Percentiles rank a stretch among this genome's conserved stretches.
Conservation (phyloP, 345 rosid species). For the Citrus sp. region DNA sequence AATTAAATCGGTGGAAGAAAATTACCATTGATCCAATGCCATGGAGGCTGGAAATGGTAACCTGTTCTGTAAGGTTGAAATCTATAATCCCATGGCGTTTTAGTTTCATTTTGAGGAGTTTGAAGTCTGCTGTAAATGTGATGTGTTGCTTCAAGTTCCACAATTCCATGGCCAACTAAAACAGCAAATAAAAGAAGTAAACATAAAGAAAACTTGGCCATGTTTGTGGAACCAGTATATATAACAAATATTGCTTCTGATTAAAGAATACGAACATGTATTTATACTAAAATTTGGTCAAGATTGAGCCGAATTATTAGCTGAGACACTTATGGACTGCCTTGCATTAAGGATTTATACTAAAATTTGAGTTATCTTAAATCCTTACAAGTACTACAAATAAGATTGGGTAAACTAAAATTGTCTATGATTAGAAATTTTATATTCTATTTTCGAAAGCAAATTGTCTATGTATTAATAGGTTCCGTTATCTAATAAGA, state of each 20-base stretch:
- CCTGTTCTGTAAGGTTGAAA: conserved; percentile 67
- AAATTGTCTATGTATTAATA: neutral
- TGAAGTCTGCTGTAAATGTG: conserved; percentile 16
- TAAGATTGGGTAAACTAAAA: neutral
- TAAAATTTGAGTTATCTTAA: neutral
- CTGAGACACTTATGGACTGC: neutral
- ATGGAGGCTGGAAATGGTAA: conserved; percentile 70
- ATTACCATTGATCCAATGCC: conserved; percentile 76
- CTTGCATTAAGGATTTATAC: neutral
- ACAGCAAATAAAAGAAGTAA: conserved; percentile 16
- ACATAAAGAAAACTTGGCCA: conserved; percentile 13
- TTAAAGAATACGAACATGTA: neutral
- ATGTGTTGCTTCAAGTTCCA: conserved; percentile 38
- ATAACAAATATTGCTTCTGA: neutral
- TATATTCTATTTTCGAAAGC: neutral
- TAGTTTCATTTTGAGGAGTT: neutral
- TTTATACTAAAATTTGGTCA: neutral
- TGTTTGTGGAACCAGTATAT: neutral
- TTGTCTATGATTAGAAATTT: neutral
- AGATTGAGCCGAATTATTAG: neutral
- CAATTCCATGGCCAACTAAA: conserved; percentile 21
- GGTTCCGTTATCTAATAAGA: neutral
- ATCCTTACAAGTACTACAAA: neutral
- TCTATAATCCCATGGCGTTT: neutral
- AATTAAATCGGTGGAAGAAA: neutral